phyloP scores from a whole-genome alignment of 148 eudicot genomes.

The Oxyria digyna region DNA sequence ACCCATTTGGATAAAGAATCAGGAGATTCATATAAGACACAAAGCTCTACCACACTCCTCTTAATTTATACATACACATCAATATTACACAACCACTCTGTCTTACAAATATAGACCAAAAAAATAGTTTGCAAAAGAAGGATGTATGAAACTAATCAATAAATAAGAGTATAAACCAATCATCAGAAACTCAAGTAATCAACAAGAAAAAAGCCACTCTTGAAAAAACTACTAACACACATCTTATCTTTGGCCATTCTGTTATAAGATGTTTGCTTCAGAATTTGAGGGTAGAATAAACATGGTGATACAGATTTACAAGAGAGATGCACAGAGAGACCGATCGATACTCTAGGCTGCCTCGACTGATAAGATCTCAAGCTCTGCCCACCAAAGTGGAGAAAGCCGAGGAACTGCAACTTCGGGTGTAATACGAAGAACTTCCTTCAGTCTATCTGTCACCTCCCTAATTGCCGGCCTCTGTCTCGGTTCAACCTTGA shows the following conservation, averaged over 20 bases:
- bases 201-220: background rate
- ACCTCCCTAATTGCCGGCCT: constrained; percentile 54
- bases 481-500: constrained; percentile 26
- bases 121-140: background rate
- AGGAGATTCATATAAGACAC: no score
- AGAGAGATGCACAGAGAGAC: no score
- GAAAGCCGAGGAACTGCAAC: constrained; percentile 73
- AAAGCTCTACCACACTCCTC: no score
- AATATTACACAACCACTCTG: background rate
- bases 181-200: background rate
- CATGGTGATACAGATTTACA: background rate
- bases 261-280: no score
- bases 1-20: no score
- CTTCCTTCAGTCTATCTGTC: constrained; percentile 32
- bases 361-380: constrained; percentile 75
- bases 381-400: constrained; percentile 98
- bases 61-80: background rate
- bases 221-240: no score
- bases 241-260: background rate
- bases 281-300: background rate
- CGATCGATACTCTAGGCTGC: constrained; percentile 35
- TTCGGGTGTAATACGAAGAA: constrained; percentile 50
- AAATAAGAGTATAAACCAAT: background rate
- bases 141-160: background rate
- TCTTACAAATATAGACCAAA: background rate